phyloP scores from a whole-genome alignment of 768 basidiomycete species.

The Lyophyllum decastes region DNA sequence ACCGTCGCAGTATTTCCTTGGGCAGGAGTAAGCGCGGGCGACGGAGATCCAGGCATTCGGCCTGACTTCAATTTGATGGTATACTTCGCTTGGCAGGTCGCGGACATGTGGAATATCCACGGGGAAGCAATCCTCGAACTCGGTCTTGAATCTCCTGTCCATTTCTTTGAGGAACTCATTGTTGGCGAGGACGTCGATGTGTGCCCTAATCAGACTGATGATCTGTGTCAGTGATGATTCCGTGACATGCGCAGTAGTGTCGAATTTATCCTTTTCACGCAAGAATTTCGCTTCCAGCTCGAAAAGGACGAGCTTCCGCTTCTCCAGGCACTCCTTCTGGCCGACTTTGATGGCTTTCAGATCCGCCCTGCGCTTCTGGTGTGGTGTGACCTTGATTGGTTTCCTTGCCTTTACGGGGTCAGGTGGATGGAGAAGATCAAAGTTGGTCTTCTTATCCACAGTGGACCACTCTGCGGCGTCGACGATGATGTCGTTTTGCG shows the following conservation, averaged over 20 bases:
- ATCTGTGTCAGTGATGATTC: no score
- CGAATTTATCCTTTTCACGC: no score
- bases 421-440: neutral
- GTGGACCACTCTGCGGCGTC: neutral
- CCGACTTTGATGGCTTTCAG: neutral
- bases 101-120: no score
- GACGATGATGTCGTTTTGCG: neutral
- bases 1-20: neutral
- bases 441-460: neutral
- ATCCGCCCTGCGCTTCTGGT: neutral
- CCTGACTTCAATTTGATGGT: neutral
- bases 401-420: neutral
- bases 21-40: neutral
- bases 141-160: no score
- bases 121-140: no score
- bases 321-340: neutral
- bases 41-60: neutral
- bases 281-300: no score
- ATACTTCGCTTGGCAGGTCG: neutral
- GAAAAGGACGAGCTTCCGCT: no score
- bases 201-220: no score
- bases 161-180: no score
- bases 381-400: neutral
- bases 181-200: no score
- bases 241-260: no score